Evolutionary conservation across 2,329 filamentous ascomycete genomes (phyloP), one percentile per base, ranked within the genome.

Genomic region (Pezicula carpinea): DNA sequence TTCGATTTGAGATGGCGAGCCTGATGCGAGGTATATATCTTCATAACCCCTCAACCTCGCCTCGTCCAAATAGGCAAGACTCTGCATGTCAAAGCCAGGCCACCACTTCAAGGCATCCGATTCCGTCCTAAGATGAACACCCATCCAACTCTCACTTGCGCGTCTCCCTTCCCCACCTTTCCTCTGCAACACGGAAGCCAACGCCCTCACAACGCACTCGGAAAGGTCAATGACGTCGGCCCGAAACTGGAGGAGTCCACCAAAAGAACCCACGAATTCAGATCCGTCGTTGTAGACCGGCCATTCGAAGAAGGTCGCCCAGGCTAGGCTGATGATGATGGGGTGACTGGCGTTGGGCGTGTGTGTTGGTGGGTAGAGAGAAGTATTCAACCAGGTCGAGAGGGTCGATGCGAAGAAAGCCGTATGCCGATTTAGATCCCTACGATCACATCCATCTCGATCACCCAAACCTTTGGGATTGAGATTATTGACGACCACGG

Each of bases 221-320:
- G 34, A 17, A 36, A 36, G 34, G 3, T 14, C 34, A 15, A 17
- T 36, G 3, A 36, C 18, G n/a, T 44, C 39, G 6, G 39, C 14
- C 23, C 44, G 23, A n/a, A 47, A 35, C 21, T 35, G 44, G 14
- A 47, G 39, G 7, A 47, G 14, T 6, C 35, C 40, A 11, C 44
- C 44, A 11, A 47, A 47, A 8, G 29, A 11, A 3, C 19, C 23
- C 13, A 26, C 44, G 18, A 47, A 47, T 15, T 43, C 40, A 13
- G 19, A 19, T 18, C 38, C 36, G 10, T 44, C 39, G n/a, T 18
- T 43, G 13, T 33, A 47, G 5, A 47, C 35, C 1, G 44, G 39
- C 34, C 34, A 36, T 36, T 36, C 34, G 14, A 36, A 36, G n/a
- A 36, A 36, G 1, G 26, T 19, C 3, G 8, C 34, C 34, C 34